Evolutionary conservation across 768 basidiomycete genomes (phyloP).

Genomic region (Tubosaeta brunneosetosa): DNA sequence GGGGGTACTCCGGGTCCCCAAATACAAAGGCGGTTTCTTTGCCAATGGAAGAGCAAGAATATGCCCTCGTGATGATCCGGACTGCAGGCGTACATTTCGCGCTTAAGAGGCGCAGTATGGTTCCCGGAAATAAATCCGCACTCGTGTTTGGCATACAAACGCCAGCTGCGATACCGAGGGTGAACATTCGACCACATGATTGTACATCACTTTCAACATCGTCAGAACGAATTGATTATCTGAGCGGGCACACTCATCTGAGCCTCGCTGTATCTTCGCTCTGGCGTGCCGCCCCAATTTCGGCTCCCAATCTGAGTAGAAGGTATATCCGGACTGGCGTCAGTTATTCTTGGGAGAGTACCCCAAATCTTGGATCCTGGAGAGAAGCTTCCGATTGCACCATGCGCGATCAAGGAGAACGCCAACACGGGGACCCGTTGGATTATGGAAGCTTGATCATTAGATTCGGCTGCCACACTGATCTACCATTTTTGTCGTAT

Average conservation of each 20-base stretch:
- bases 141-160: neutral
- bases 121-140: neutral
- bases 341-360: neutral
- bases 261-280: neutral
- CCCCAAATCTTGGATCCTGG: neutral
- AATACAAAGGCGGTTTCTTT: neutral
- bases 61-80: neutral
- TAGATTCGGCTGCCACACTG: neutral
- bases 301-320: neutral
- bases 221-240: neutral
- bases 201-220: neutral
- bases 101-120: neutral
- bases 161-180: neutral
- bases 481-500: neutral
- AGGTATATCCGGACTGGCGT: too few species aligned
- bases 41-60: neutral
- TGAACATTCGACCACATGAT: neutral
- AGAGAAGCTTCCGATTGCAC: too few species aligned
- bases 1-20: too few species aligned
- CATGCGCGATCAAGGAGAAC: neutral
- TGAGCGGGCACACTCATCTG: neutral
- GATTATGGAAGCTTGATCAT: neutral
- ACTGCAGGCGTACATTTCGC: neutral
- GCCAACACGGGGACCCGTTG: neutral
- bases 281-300: neutral